phyloP scores from a whole-genome alignment of 2,329 filamentous ascomycete genomes.

The Alternaria hordeiaustralica region DNA sequence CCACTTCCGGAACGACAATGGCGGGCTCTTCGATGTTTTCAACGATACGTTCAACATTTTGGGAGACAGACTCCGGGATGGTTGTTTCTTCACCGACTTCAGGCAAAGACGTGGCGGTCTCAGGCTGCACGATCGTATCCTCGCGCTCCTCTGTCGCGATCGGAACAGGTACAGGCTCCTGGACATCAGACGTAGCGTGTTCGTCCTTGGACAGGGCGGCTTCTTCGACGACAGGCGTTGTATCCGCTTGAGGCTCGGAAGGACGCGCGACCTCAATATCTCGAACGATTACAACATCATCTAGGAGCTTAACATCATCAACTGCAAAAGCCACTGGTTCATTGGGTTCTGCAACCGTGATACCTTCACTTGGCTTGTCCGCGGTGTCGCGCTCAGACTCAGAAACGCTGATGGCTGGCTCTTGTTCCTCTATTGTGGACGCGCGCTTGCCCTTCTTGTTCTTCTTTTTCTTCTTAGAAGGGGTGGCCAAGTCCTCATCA shows the following conservation, averaged over 20 bases:
- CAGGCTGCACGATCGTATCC: not conserved
- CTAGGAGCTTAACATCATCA: not conserved
- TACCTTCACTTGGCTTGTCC: not conserved
- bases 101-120: not conserved
- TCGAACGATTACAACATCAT: not conserved
- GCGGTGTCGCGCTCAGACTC: not conserved
- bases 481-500: slow-evolving; percentile 5
- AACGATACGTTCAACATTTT: not conserved
- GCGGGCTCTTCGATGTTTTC: not conserved
- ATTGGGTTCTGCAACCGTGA: not conserved
- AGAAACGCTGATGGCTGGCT: slow-evolving; percentile 1
- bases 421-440: slow-evolving; percentile 20
- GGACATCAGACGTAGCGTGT: not conserved
- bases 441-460: slow-evolving; percentile 31
- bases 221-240: not conserved
- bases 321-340: not conserved
- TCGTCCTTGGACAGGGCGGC: not conserved
- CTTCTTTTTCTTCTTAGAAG: slow-evolving; percentile 35
- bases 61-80: not conserved
- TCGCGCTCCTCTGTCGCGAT: not conserved
- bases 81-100: not conserved
- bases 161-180: not conserved
- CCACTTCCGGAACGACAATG: not conserved
- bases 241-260: not conserved
- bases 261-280: not conserved